Conservation (phyloP, 257 asterid genomes). For the Lycium barbarum region DNA sequence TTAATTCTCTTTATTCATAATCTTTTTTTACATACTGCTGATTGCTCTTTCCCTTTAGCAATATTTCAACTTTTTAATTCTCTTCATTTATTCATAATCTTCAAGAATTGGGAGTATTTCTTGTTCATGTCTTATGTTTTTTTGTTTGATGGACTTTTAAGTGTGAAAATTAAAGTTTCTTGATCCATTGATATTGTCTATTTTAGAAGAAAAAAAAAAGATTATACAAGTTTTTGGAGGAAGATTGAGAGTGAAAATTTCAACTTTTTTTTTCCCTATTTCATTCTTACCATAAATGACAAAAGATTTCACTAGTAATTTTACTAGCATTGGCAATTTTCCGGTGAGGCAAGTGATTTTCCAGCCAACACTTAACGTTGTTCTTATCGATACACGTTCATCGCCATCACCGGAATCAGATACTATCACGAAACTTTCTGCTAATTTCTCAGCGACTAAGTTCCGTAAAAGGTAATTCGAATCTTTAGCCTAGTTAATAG, state of each 20-base stretch:
- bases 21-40: no score
- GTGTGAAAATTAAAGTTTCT: neutral
- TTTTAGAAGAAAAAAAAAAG: no score
- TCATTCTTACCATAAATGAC: constrained; percentile 69
- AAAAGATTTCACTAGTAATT: constrained; percentile 50
- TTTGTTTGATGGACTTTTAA: neutral
- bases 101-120: neutral
- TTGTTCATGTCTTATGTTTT: neutral
- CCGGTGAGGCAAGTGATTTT: constrained; percentile 41
- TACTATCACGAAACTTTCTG: constrained; percentile 45
- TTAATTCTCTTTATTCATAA: neutral
- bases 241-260: constrained; percentile 1
- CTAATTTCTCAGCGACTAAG: constrained; percentile 47
- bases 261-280: neutral
- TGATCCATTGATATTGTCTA: no score
- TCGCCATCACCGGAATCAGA: constrained; percentile 62
- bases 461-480: constrained; percentile 60
- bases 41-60: no score
- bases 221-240: neutral
- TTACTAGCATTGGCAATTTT: neutral
- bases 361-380: constrained; percentile 32
- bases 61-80: neutral
- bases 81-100: neutral
- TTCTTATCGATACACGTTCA: constrained; percentile 41
- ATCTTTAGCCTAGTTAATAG: neutral